Percentiles rank a stretch among this genome's conserved stretches.
phyloP scores from a whole-genome alignment of 345 rosid species.

The Chamaenerion angustifolium region DNA sequence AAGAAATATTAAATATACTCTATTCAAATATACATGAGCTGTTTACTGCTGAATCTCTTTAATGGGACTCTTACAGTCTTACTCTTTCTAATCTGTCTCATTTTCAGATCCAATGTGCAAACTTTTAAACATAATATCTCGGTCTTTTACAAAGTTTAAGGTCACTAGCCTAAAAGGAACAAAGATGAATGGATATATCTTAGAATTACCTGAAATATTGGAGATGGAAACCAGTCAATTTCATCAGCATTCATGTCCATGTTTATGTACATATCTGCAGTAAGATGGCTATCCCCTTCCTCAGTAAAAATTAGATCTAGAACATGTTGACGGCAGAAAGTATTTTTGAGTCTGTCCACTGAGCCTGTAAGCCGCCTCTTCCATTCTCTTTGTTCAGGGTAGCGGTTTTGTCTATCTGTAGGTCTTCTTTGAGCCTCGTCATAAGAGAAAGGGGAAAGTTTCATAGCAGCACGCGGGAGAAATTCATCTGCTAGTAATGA shows the following conservation, averaged over 20 bases:
- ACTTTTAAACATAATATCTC: too few species aligned
- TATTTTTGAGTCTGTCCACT: conserved; percentile 81
- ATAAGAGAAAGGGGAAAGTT: conserved; percentile 50
- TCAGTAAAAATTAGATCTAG: conserved; percentile 93
- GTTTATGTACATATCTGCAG: conserved; percentile 85
- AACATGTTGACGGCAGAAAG: conserved; percentile 95
- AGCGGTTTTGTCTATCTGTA: conserved; percentile 80
- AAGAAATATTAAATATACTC: too few species aligned
- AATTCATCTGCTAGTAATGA: conserved; percentile 91
- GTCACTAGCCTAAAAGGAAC: too few species aligned
- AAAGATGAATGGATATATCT: neutral
- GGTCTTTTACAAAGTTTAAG: too few species aligned
- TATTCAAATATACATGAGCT: too few species aligned
- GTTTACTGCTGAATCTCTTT: too few species aligned
- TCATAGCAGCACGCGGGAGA: conserved; percentile 97
- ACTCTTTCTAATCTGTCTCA: too few species aligned
- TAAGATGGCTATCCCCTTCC: conserved; percentile 89
- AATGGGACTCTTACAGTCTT: too few species aligned
- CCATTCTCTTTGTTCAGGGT: conserved; percentile 99
- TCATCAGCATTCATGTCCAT: conserved; percentile 67
- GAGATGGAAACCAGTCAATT: conserved; percentile 78
- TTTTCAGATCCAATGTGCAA: too few species aligned
- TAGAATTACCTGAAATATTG: conserved; percentile 70
- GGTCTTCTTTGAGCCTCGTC: conserved; percentile 63
- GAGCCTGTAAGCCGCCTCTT: conserved; percentile 72